Evolutionary conservation across 2,329 filamentous ascomycete species (phyloP).

Genomic region (Fusarium sp.): DNA sequence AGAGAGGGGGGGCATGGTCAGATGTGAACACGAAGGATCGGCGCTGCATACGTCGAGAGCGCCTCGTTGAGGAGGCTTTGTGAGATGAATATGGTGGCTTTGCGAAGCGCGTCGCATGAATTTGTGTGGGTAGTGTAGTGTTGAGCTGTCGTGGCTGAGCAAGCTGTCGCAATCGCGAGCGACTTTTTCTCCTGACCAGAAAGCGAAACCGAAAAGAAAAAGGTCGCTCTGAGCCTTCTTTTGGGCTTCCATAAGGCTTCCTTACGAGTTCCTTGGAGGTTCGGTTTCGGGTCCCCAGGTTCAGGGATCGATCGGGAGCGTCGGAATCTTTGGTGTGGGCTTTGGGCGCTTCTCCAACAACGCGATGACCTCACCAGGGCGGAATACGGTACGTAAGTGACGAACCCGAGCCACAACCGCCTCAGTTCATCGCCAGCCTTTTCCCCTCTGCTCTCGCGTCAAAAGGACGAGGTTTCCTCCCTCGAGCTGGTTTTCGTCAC

Average conservation of each 20-base stretch:
- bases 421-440: constrained; percentile 12
- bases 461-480: not conserved
- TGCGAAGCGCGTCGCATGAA: not conserved
- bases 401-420: constrained; percentile 40
- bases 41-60: constrained; percentile 23
- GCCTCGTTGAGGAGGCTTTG: constrained; percentile 16
- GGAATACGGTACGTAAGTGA: constrained; percentile 26
- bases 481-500: not conserved
- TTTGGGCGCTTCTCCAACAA: constrained; percentile 15
- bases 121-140: not conserved
- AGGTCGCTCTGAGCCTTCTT: not conserved
- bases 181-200: not conserved
- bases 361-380: constrained; percentile 44
- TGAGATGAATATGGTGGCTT: constrained; percentile 31
- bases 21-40: constrained; percentile 27
- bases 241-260: constrained; percentile 10
- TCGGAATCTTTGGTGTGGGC: constrained; percentile 24
- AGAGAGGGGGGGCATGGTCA: constrained; percentile 8
- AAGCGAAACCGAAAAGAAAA: not conserved
- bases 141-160: constrained; percentile 18
- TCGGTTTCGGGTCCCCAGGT: constrained; percentile 3
- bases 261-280: not conserved
- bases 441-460: not conserved
- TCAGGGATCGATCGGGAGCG: constrained; percentile 34
- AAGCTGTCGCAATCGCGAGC: not conserved